Percentiles rank a stretch among this genome's conserved stretches.
Conservation (phyloP, 2,329 filamentous ascomycete species). For the Penicillium hordei region DNA sequence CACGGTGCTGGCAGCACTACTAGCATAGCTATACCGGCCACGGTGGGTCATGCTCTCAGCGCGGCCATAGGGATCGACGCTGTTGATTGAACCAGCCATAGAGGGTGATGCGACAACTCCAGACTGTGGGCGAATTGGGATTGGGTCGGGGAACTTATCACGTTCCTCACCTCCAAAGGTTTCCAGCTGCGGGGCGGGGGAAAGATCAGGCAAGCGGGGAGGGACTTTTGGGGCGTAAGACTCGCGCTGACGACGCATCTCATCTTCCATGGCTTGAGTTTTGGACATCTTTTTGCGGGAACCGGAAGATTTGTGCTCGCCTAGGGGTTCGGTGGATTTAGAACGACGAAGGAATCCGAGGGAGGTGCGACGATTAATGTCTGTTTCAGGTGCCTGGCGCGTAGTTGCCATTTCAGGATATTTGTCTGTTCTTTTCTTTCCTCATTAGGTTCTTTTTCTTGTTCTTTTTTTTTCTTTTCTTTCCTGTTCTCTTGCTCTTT, state of each 20-base stretch:
- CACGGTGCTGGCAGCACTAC: conserved; percentile 83
- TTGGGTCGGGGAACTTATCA: conserved; percentile 61
- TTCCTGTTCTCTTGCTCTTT: background rate
- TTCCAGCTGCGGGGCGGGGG: conserved; percentile 51
- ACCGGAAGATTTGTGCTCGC: conserved; percentile 50
- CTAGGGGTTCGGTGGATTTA: conserved; percentile 64
- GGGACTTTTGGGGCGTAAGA: conserved; percentile 57
- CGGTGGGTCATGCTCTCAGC: conserved; percentile 96
- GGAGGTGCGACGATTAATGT: conserved; percentile 48
- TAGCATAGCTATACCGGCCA: conserved; percentile 93
- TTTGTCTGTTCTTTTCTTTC: conserved; percentile 6
- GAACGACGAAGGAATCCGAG: conserved; percentile 64
- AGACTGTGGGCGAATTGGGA: conserved; percentile 31
- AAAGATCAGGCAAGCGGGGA: conserved; percentile 54
- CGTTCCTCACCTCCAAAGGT: conserved; percentile 63
- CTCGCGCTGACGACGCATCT: conserved; percentile 56
- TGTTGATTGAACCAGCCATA: conserved; percentile 25
- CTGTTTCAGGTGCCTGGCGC: conserved; percentile 6
- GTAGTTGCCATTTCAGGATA: conserved; percentile 32
- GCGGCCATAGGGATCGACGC: conserved; percentile 72
- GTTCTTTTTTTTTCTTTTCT: background rate
- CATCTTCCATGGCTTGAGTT: conserved; percentile 49
- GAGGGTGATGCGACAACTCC: conserved; percentile 24
- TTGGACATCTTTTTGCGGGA: conserved; percentile 42
- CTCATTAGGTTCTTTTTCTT: conserved; percentile 11